A percentile compares a stretch with the other conserved stretches of the same genome.
Conservation (phyloP, 345 rosid species). For the Leavenworthia alabamica region DNA sequence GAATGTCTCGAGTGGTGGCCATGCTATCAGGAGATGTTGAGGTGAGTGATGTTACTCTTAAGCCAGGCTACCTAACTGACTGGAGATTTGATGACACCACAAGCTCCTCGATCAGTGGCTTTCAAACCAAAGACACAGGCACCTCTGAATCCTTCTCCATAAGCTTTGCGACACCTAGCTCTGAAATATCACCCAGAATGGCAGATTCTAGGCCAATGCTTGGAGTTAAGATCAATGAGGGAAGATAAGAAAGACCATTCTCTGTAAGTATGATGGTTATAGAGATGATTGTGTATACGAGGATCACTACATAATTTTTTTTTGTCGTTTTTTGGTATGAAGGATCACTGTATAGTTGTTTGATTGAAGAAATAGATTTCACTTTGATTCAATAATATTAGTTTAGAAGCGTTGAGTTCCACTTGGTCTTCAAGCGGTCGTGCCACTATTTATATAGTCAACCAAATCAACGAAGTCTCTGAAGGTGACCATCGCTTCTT, state of each 20-base stretch:
- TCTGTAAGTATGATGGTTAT: not conserved
- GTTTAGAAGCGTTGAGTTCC: not conserved
- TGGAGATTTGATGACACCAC: conserved; percentile 46
- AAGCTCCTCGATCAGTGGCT: conserved; percentile 22
- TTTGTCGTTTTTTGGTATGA: not conserved
- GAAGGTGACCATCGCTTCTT: no score
- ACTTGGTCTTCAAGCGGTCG: not conserved
- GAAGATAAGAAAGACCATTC: conserved; percentile 14
- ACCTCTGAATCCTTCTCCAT: not conserved
- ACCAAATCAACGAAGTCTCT: no score
- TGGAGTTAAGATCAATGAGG: conserved; percentile 2
- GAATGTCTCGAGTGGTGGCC: conserved; percentile 58
- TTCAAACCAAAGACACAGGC: not conserved
- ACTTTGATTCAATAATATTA: not conserved
- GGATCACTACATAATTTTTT: not conserved
- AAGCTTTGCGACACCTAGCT: not conserved
- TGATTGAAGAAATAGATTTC: not conserved
- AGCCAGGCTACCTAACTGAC: conserved; percentile 52
- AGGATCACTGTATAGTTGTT: not conserved
- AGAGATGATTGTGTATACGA: conserved; percentile 1
- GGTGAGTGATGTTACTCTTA: conserved; percentile 33
- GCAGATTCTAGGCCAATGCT: conserved; percentile 14
- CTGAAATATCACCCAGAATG: not conserved
- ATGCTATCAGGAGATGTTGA: conserved; percentile 71
- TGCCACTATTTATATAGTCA: no score